These are phyloP conservation scores for Penicillium fimorum DNA, from an alignment of 495 filamentous ascomycete species.

Conservation along the genomic window DNA sequence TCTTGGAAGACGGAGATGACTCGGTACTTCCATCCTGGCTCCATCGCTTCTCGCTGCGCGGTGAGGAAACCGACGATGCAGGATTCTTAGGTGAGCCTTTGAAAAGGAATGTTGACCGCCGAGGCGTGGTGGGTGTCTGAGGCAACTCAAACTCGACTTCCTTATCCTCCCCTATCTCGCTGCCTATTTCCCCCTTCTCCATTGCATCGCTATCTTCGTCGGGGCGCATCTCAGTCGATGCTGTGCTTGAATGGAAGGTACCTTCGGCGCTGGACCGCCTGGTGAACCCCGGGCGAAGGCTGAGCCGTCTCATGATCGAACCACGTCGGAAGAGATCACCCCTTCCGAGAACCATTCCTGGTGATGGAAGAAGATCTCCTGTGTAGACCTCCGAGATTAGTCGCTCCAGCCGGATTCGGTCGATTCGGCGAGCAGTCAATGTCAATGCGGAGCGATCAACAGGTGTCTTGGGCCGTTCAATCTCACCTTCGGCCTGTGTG, in stretches of 20 bases:
- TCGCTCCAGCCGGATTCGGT: conserved; percentile 75
- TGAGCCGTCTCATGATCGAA: conserved; percentile 81
- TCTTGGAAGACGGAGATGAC: conserved; percentile 23
- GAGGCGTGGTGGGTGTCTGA: conserved; percentile 15
- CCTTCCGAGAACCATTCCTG: conserved; percentile 71
- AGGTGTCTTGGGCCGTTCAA: conserved; percentile 32
- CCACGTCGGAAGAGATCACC: conserved; percentile 63
- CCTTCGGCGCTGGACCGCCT: conserved; percentile 37
- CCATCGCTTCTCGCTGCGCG: conserved; percentile 22
- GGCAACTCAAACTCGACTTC: conserved; percentile 15
- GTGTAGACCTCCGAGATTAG: conserved; percentile 80
- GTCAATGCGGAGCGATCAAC: conserved; percentile 19
- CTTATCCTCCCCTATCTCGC: conserved; percentile 18
- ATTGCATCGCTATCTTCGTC: conserved; percentile 18
- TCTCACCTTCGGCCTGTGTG: conserved; percentile 25
- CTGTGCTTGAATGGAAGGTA: conserved; percentile 12
- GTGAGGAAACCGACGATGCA: conserved; percentile 13
- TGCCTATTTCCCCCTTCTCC: conserved; percentile 15
- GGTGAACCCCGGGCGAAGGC: conserved; percentile 38
- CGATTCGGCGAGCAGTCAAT: conserved; percentile 64
- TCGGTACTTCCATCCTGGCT: conserved; percentile 20
- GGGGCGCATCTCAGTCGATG: conserved; percentile 15
- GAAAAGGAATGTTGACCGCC: conserved; percentile 24
- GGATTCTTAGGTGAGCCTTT: conserved; percentile 13
- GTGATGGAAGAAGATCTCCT: conserved; percentile 75